phyloP scores from a whole-genome alignment of 78 protist genomes.

The Cavenderia fasciculata region DNA sequence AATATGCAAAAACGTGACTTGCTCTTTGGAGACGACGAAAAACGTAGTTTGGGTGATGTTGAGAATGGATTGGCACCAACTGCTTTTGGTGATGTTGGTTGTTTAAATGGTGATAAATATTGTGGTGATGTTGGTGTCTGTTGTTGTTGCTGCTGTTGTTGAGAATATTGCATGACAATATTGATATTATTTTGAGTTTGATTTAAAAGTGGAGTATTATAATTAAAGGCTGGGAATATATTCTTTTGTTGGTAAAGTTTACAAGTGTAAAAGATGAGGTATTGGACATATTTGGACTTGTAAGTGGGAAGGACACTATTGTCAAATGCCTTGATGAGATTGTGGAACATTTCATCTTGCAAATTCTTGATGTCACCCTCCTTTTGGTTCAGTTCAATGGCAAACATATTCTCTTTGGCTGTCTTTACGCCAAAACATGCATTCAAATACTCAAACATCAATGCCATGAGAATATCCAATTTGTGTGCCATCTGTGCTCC shows the following conservation, averaged over 20 bases:
- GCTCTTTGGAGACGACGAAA: not conserved
- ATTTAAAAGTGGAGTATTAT: constrained; percentile 24
- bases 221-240: constrained; percentile 29
- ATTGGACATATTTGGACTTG: constrained; percentile 63
- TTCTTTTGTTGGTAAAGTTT: not conserved
- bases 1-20: constrained; percentile 28
- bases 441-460: constrained; percentile 59
- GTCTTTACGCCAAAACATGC: constrained; percentile 23
- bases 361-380: not conserved
- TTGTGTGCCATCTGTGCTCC: constrained; percentile 34
- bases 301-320: constrained; percentile 45
- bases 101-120: not conserved
- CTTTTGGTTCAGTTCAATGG: constrained; percentile 4
- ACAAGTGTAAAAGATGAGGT: constrained; percentile 26
- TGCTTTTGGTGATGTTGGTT: not conserved
- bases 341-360: constrained; percentile 43
- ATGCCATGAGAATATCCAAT: constrained; percentile 48
- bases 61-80: not conserved
- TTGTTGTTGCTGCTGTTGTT: not conserved
- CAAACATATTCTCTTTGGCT: constrained; percentile 43
- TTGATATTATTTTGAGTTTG: not conserved
- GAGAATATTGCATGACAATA: not conserved
- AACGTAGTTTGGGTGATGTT: constrained; percentile 9
- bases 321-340: constrained; percentile 29
- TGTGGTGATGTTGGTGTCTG: not conserved